Evolutionary conservation across 2,329 filamentous ascomycete species (phyloP), one percentile per base, ranked within the genome.

Genomic region (Colletotrichum sp.): DNA sequence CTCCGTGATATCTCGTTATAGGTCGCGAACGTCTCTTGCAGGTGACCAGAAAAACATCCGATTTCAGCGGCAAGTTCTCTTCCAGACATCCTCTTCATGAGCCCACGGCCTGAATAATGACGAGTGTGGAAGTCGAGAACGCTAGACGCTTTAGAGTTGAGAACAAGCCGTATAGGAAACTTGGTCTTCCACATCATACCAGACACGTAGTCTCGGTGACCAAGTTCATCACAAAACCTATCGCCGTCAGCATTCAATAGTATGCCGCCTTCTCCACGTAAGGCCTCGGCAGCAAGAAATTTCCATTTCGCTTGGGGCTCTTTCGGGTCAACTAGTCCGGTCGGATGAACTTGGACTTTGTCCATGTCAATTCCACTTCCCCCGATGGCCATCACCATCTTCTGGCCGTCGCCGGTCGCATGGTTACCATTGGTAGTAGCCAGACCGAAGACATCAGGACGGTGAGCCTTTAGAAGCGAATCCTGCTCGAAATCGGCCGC

Each of bases 61-160:
- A 99, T 99, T 86, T 98, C 96, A 90, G 98, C 96, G 85, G 96
- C 96, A 59, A 99, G 93, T 89, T 99, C 92, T 87, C 95, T 90
- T 67, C 97, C 97, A 30, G 92, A 95, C 91, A 99, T 98, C 93
- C 99, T 99, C 94, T 97, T 98, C 97, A 99, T 99, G 82, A 99
- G 90, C 79, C 97, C 97, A 90, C 97, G 96, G 83, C 97, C 97
- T 72, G 96, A 98, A 92, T 99, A 99, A 90, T 99, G 97, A 84
- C 97, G 95, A 79, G 97, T 99, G 92, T 99, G 97, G 93, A 99
- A 99, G 89, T 99, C 97, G 79, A 99, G 93, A 69, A 96, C 93
- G 84, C 98, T 99, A 86, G 97, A 99, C 76, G 97, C 96, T 90
- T 99, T 99, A 88, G 96, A 98, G 93, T 99, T 99, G 84, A 99